A percentile compares a stretch with the other conserved stretches of the same genome.
Evolutionary conservation across 2,329 filamentous ascomycete genomes (phyloP).

Genomic region (Myriosclerotinia duriaeana): DNA sequence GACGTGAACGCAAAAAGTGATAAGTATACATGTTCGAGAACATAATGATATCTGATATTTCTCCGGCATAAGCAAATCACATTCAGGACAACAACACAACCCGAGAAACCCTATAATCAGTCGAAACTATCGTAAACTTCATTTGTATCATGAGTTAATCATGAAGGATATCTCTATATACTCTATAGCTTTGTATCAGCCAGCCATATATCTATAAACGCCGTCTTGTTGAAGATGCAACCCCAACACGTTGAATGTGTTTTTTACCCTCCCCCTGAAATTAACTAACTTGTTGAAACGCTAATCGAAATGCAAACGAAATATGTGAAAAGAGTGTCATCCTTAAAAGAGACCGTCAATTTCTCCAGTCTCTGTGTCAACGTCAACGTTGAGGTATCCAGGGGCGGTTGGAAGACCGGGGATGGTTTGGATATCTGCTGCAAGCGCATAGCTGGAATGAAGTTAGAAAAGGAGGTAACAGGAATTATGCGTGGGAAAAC

Average conservation of each 20-base stretch:
- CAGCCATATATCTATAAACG: conserved; percentile 19
- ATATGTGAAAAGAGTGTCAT: not conserved
- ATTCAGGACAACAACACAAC: not conserved
- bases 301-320: conserved; percentile 17
- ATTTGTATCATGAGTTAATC: conserved; percentile 23
- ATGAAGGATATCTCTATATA: conserved; percentile 21
- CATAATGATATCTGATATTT: too few relatives aligned
- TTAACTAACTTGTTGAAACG: conserved; percentile 23
- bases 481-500: conserved; percentile 39
- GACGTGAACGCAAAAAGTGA: too few relatives aligned
- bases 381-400: conserved; percentile 92
- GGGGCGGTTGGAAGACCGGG: conserved; percentile 92
- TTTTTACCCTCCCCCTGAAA: not conserved
- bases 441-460: conserved; percentile 72
- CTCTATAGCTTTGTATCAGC: not conserved
- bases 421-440: conserved; percentile 97
- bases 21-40: too few relatives aligned
- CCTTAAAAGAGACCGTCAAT: conserved; percentile 84
- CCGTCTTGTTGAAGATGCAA: conserved; percentile 25
- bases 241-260: conserved; percentile 24
- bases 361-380: conserved; percentile 77
- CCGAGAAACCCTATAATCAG: not conserved
- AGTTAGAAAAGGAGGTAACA: conserved; percentile 41
- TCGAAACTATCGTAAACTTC: not conserved
- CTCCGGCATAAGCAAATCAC: not conserved